Percentiles rank a stretch among this genome's conserved stretches.
Evolutionary conservation across 345 rosid genomes (phyloP).

Genomic region (Boechera stricta): DNA sequence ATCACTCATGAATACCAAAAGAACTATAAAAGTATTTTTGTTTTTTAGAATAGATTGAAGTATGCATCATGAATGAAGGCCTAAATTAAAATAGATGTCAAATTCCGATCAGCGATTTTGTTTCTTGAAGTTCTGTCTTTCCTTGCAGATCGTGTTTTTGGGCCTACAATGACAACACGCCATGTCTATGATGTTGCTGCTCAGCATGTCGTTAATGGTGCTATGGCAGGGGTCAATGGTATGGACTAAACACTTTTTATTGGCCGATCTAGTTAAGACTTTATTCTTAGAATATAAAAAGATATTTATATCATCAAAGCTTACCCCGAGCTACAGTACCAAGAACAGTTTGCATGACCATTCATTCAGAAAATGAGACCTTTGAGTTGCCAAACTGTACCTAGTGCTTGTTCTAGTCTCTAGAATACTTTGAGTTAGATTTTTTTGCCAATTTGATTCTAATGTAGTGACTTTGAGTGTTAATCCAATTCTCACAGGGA

Average conservation of each 20-base stretch:
- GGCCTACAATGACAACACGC: constrained; percentile 97
- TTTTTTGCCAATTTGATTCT: constrained; percentile 17
- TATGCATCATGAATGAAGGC: constrained; percentile 13
- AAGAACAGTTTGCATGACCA: constrained; percentile 20
- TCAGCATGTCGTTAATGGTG: constrained; percentile 88
- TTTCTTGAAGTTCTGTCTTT: constrained; percentile 27
- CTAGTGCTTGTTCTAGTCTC: constrained; percentile 20
- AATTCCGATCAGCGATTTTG: background rate
- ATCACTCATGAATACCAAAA: too few species aligned
- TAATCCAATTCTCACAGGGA: constrained; percentile 58
- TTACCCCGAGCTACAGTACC: background rate
- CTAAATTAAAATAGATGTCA: constrained; percentile 1
- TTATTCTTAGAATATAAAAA: constrained; percentile 1
- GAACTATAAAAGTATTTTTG: constrained; percentile 7
- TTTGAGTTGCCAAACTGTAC: constrained; percentile 10
- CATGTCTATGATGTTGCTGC: constrained; percentile 98
- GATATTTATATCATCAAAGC: constrained; percentile 7
- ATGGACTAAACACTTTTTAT: constrained; percentile 29
- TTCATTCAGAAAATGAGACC: constrained; percentile 24
- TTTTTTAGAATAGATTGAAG: background rate
- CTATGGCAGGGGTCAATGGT: constrained; percentile 97
- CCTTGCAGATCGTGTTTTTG: constrained; percentile 84
- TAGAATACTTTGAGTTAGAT: constrained; percentile 6
- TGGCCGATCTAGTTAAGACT: constrained; percentile 14
- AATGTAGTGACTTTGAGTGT: constrained; percentile 37